These are phyloP conservation scores for Suhomyces taliae DNA, from an alignment of 1,139 yeast species.

Conservation along the genomic window DNA sequence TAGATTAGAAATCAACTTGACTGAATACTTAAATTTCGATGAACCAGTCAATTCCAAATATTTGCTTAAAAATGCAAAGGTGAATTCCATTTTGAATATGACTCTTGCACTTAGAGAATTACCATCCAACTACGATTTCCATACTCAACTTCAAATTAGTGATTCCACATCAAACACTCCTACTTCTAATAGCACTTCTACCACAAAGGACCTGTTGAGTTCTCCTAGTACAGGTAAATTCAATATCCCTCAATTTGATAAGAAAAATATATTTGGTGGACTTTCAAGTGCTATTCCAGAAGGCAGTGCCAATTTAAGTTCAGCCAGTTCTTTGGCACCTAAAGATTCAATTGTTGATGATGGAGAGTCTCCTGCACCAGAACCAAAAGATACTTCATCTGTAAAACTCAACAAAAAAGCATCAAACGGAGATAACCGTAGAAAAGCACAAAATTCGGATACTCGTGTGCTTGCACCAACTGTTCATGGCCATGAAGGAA, in stretches of 20 bases:
- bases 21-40: constrained; percentile 65
- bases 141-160: constrained; percentile 39
- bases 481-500: background rate
- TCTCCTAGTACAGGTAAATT: constrained; percentile 16
- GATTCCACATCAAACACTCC: constrained; percentile 19
- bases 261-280: constrained; percentile 41
- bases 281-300: constrained; percentile 31
- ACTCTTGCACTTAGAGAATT: constrained; percentile 42
- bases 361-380: background rate
- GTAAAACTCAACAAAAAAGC: background rate
- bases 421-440: background rate
- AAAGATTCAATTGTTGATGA: constrained; percentile 7
- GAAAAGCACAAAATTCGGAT: background rate
- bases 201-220: constrained; percentile 1
- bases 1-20: constrained; percentile 59
- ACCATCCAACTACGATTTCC: constrained; percentile 44
- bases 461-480: background rate
- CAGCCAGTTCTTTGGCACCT: constrained; percentile 1
- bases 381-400: background rate
- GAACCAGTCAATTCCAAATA: constrained; percentile 60
- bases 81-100: constrained; percentile 70
- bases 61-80: constrained; percentile 72
- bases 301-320: background rate
- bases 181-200: background rate
- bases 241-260: constrained; percentile 41